Base-by-base conservation (phyloP, 2,329 filamentous ascomycete species). In the Penicillium vulpinum region DNA sequence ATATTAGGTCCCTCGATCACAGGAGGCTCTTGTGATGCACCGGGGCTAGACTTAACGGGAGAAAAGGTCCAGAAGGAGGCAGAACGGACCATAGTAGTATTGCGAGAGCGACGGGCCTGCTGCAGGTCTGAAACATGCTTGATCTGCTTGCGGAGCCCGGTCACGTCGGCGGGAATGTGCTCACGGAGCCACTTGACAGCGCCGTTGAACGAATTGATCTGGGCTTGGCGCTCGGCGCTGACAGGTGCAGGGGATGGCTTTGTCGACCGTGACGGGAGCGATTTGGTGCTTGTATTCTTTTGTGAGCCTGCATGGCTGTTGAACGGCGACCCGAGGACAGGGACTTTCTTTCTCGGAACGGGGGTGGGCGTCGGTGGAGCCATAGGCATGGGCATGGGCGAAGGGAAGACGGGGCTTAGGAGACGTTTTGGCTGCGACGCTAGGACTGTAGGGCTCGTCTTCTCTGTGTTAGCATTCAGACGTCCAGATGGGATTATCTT, bases 21-120 rank as follows among this genome's bases (percentile, higher is more conserved):
- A 46, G 33, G 26, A 28, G 41, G 36, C 5, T 54, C 51, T 2
- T 40, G 16, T 3, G 58, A 38, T 9, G 52, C 38, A 21, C 57
- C 49, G 16, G 62, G 54, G 5, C 61, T 56, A 2, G 54, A 29
- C 43, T 67, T 61, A 7, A 69, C 50, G 3, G 70, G 69, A 21
- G 63, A 68, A 40, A 77, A 77, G 21, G 67, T 75, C 75, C 75
- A 77, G 54, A 76, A 77, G 0, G 75, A 77, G 2, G 64, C 65
- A 6, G 70, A 66, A 2, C 71, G 73, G 6, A 63, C 62, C 49
- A 70, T 63, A 48, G 8, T 31, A 3, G 28, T n/a, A 5, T 64
- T 70, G 3, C 67, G 67, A 29, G 59, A 50, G 54, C 65, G 51
- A 28, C 66, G 67, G 41, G 65, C 35, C 21, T 63, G 56, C 55